Percentiles rank a stretch among this genome's conserved stretches.
Evolutionary conservation across 1,284 basidiomycete genomes (phyloP).

Genomic region (Megacollybia platyphylla): DNA sequence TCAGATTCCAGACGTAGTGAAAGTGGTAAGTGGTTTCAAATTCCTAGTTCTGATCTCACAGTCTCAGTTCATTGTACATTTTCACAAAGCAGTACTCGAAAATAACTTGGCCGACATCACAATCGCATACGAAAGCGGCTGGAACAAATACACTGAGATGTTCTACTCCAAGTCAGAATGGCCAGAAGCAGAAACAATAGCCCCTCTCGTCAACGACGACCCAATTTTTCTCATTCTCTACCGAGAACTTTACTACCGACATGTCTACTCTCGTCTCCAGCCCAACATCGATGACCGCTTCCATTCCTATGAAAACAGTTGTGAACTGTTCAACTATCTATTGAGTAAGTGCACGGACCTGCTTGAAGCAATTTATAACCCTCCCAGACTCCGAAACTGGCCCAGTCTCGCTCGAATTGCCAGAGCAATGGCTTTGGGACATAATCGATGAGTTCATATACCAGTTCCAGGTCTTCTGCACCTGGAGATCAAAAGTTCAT

Average conservation of each 20-base stretch:
- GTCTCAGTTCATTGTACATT: conserved; percentile 76
- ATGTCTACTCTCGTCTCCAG: conserved; percentile 90
- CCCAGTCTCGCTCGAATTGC: conserved; percentile 84
- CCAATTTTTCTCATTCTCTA: conserved; percentile 94
- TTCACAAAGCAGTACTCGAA: conserved; percentile 78
- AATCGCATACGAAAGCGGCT: conserved; percentile 87
- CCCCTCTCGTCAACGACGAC: conserved; percentile 88
- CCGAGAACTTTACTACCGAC: conserved; percentile 87
- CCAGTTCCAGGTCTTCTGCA: conserved; percentile 94
- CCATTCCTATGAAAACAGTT: conserved; percentile 98
- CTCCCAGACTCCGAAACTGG: conserved; percentile 72
- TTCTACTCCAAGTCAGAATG: conserved; percentile 92
- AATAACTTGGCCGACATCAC: conserved; percentile 86
- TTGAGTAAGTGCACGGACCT: conserved; percentile 22
- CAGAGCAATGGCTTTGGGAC: conserved; percentile 98
- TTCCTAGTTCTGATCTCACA: not conserved
- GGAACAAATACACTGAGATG: conserved; percentile 95
- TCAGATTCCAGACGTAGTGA: conserved; percentile 71
- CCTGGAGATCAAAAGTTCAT: conserved; percentile 80
- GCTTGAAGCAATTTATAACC: conserved; percentile 3
- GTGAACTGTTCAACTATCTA: conserved; percentile 94
- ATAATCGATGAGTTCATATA: conserved; percentile 99
- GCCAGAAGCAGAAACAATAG: conserved; percentile 94
- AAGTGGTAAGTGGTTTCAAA: conserved; percentile 41
- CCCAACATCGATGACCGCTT: conserved; percentile 96